These are phyloP conservation scores for Spergularia marina DNA, from an alignment of 148 eudicot genomes.

Conservation along the genomic window DNA sequence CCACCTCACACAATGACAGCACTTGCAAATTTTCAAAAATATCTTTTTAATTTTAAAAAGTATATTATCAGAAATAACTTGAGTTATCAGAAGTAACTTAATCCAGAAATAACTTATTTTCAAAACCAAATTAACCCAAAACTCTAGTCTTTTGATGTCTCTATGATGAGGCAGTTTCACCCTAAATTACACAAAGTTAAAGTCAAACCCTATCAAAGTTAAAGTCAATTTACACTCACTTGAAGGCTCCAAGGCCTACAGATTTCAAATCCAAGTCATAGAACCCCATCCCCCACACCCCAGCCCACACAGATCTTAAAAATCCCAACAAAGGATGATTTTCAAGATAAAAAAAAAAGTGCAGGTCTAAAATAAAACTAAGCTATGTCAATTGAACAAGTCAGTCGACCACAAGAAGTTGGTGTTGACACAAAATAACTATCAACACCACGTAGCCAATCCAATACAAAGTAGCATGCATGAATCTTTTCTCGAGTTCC, in stretches of 20 bases:
- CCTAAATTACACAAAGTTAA: too few species aligned
- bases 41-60: too few species aligned
- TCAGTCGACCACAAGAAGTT: not conserved
- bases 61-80: too few species aligned
- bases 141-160: too few species aligned
- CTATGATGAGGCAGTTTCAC: too few species aligned
- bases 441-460: not conserved
- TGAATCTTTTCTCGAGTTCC: not conserved
- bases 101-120: too few species aligned
- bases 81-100: too few species aligned
- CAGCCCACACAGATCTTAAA: not conserved
- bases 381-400: not conserved
- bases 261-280: not conserved
- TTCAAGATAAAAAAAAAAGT: not conserved
- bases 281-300: too few species aligned
- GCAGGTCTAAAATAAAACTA: not conserved
- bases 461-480: not conserved
- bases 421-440: not conserved
- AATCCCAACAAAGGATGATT: not conserved
- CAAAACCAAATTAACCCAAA: too few species aligned
- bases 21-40: too few species aligned
- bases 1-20: too few species aligned
- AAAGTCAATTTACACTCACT: not conserved
- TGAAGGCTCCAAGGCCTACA: not conserved
- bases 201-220: too few species aligned